These are phyloP conservation scores for Nicotiana otophora DNA, from an alignment of 257 asterid genomes.

Conservation along the genomic window DNA sequence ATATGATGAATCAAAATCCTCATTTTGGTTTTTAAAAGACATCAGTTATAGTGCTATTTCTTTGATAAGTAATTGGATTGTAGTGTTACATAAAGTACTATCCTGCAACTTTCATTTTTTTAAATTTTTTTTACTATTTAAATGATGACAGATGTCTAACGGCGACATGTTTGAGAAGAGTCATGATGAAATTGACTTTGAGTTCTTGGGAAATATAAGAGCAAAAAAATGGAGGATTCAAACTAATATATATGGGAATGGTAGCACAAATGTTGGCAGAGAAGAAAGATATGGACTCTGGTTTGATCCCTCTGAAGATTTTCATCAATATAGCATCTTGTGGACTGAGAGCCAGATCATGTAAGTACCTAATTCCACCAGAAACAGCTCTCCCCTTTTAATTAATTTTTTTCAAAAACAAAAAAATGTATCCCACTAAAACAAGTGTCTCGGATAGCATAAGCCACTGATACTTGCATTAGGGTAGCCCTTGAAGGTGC, in stretches of 20 bases:
- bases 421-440: fast-evolving
- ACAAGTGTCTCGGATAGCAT: not conserved
- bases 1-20: too few species aligned
- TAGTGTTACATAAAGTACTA: not conserved
- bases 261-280: constrained; percentile 71
- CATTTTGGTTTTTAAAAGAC: too few species aligned
- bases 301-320: constrained; percentile 86
- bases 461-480: too few species aligned
- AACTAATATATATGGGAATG: constrained; percentile 84
- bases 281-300: constrained; percentile 86
- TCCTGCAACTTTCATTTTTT: not conserved
- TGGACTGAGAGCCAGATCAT: constrained; percentile 59
- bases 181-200: constrained; percentile 85
- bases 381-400: not conserved
- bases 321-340: constrained; percentile 59
- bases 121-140: not conserved
- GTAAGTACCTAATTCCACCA: constrained; percentile 34
- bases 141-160: constrained; percentile 63
- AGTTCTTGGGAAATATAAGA: constrained; percentile 79
- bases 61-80: not conserved
- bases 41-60: not conserved
- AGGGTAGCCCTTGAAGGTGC: too few species aligned
- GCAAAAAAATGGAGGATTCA: constrained; percentile 87
- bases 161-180: constrained; percentile 64
- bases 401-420: too few species aligned